phyloP scores from a whole-genome alignment of 2,329 filamentous ascomycete species.

The Emergomyces africanus region DNA sequence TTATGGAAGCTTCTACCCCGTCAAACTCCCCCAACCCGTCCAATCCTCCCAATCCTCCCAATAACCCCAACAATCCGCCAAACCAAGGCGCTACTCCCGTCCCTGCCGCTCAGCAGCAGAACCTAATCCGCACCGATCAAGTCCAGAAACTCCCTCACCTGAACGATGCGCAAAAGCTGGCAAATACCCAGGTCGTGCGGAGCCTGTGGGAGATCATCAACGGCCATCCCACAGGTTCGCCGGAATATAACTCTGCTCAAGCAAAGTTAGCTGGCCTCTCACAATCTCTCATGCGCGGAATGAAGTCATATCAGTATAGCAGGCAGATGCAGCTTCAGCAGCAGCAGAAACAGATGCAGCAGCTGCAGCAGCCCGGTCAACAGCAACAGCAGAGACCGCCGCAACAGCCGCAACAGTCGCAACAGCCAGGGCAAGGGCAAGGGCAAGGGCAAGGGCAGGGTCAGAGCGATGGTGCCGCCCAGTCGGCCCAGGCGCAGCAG shows the following conservation, averaged over 20 bases:
- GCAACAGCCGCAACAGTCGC: constrained; percentile 19
- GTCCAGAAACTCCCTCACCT: constrained; percentile 42
- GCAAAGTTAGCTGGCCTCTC: constrained; percentile 40
- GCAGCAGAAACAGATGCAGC: constrained; percentile 20
- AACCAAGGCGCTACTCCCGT: constrained; percentile 17
- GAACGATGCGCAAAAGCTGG: constrained; percentile 41
- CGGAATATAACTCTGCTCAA: constrained; percentile 38
- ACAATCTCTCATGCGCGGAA: constrained; percentile 39
- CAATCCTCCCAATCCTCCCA: constrained; percentile 8
- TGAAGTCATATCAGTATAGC: constrained; percentile 31
- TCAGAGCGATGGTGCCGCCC: neutral
- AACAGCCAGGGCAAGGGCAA: constrained; percentile 16
- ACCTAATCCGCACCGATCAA: constrained; percentile 40
- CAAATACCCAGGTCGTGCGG: constrained; percentile 42
- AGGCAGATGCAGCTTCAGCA: constrained; percentile 18
- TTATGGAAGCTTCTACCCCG: neutral
- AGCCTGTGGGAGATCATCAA: constrained; percentile 43
- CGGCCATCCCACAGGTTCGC: constrained; percentile 34
- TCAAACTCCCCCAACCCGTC: neutral
- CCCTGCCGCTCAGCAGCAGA: constrained; percentile 22
- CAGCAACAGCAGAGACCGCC: constrained; percentile 17
- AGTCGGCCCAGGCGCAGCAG: constrained; percentile 16
- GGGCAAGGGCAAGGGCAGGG: constrained; percentile 12
- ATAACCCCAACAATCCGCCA: neutral
- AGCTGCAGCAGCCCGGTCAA: constrained; percentile 15